These are phyloP conservation scores for Lodderomyces metapsilosis DNA, from an alignment of 1,139 yeast genomes.

Conservation along the genomic window DNA sequence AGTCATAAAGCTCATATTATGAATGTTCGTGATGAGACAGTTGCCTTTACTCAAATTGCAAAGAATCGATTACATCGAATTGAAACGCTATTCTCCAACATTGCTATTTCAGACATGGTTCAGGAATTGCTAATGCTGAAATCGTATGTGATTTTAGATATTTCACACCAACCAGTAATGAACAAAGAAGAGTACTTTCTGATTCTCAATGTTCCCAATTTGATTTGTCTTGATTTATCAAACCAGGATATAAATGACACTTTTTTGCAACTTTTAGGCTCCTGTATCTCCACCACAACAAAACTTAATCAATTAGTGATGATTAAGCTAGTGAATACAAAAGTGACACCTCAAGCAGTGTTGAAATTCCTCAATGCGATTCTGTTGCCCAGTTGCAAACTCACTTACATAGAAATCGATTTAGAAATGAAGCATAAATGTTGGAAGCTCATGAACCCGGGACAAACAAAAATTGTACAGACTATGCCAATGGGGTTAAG, in stretches of 20 bases:
- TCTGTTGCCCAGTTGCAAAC: background rate
- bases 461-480: constrained; percentile 12
- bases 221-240: constrained; percentile 36
- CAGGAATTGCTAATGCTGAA: constrained; percentile 5
- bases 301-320: constrained; percentile 24
- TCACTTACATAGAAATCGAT: background rate
- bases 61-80: constrained; percentile 25
- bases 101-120: constrained; percentile 21
- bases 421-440: background rate
- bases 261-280: constrained; percentile 25
- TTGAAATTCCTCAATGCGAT: background rate
- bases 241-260: constrained; percentile 31
- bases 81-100: constrained; percentile 35
- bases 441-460: background rate
- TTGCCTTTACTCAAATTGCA: constrained; percentile 6
- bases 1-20: constrained; percentile 20
- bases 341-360: constrained; percentile 8
- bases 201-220: constrained; percentile 28
- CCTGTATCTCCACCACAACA: constrained; percentile 22
- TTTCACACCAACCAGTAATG: constrained; percentile 12
- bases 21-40: constrained; percentile 3
- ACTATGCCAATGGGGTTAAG: constrained; percentile 27
- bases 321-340: constrained; percentile 20
- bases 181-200: constrained; percentile 25
- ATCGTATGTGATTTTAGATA: constrained; percentile 23